Percentiles rank a stretch among this genome's conserved stretches.
Conservation (phyloP, 441 rosid genomes). For the Bruguiera hainesii region DNA sequence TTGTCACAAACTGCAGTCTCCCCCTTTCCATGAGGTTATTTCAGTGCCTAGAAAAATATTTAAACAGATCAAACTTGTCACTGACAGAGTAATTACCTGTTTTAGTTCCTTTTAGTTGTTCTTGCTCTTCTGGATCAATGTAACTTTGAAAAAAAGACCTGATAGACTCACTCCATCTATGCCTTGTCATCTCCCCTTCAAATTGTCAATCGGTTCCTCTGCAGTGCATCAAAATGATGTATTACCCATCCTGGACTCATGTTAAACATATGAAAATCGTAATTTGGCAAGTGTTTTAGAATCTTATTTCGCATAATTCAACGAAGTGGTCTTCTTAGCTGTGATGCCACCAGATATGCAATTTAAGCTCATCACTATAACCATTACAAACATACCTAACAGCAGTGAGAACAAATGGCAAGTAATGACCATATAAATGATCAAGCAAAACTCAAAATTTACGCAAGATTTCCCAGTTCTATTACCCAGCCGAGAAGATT, state of each 20-base stretch:
- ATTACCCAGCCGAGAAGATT: slow-evolving; percentile 10
- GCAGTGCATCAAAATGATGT: slow-evolving; percentile 25
- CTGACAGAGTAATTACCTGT: slow-evolving; percentile 44
- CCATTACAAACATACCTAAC: too few species aligned
- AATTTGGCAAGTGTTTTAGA: background rate
- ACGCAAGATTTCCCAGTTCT: background rate
- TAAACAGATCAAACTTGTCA: background rate
- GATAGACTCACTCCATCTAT: slow-evolving; percentile 57
- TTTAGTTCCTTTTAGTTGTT: slow-evolving; percentile 71
- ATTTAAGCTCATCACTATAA: too few species aligned
- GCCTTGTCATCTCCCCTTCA: slow-evolving; percentile 55
- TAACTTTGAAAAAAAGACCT: slow-evolving; percentile 73
- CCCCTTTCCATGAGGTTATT: slow-evolving; percentile 9
- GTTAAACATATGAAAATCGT: background rate
- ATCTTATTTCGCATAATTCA: background rate
- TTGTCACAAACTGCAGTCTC: background rate
- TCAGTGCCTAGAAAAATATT: slow-evolving; percentile 1
- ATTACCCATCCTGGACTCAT: slow-evolving; percentile 24
- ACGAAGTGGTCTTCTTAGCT: background rate
- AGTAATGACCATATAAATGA: too few species aligned
- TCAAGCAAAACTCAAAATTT: background rate
- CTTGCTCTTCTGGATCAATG: slow-evolving; percentile 70
- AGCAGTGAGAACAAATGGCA: too few species aligned
- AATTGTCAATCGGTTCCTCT: slow-evolving; percentile 26
- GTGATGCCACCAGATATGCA: too few species aligned